A percentile compares a stretch with the other conserved stretches of the same genome.
Conservation (phyloP, 352 stramenopile genomes). For the Phytophthora chlamydospora region DNA sequence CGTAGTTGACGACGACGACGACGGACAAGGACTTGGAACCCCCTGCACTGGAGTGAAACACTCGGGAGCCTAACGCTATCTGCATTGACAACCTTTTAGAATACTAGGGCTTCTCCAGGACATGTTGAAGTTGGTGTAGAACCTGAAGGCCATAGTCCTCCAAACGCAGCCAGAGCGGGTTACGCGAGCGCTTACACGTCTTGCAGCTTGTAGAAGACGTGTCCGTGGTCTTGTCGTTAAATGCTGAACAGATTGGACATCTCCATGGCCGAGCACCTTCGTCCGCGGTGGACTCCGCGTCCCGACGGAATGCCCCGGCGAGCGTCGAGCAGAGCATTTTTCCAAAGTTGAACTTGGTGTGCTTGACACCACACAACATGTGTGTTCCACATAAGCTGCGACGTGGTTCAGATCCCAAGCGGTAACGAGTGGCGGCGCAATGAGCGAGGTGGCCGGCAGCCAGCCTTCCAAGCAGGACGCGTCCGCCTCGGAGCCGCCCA, state of each 20-base stretch:
- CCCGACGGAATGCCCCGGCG: conserved; percentile 13
- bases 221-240: background rate
- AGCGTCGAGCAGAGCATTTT: conserved; percentile 6
- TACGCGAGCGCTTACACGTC: conserved; percentile 28
- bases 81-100: conserved; percentile 5
- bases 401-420: conserved; percentile 34
- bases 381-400: conserved; percentile 23
- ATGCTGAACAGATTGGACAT: conserved; percentile 23
- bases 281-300: background rate
- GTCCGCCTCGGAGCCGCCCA: conserved; percentile 15
- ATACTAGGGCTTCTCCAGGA: background rate
- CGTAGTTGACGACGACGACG: conserved; percentile 33
- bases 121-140: background rate
- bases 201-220: conserved; percentile 1
- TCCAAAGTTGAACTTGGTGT: conserved; percentile 10
- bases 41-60: conserved; percentile 22
- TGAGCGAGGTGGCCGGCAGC: conserved; percentile 33
- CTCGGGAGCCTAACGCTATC: conserved; percentile 30
- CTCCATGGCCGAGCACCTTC: conserved; percentile 6
- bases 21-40: conserved; percentile 22
- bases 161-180: conserved; percentile 38
- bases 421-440: conserved; percentile 15
- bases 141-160: conserved; percentile 33
- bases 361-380: conserved; percentile 1
- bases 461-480: conserved; percentile 16